Evolutionary conservation across 106 monocot species (phyloP), one percentile per base, ranked within the genome.

Genomic region (Hemerocallis citrina): DNA sequence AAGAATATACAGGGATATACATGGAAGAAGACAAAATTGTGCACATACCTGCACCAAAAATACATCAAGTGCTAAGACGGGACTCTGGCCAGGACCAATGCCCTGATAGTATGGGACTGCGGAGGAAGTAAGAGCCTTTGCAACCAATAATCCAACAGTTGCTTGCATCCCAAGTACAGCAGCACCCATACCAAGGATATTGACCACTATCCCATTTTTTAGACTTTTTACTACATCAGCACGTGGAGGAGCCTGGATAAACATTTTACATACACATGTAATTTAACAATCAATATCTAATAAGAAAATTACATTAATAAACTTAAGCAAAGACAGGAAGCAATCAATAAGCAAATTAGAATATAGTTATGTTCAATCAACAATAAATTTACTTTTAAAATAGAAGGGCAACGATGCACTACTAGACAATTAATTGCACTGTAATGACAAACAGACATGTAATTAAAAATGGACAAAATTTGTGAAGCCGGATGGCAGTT

Each of bases 141-240:
- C 86, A 66, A 95, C 95, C 57, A 95, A 62, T 36, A 82, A 62
- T 28, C 95, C 95, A 61, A 95, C 90, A 30, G 89, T 95, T 41
- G 95, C 95, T 81, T 95, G 95, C 95, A 95, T 81, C 2, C 95
- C 95, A 67, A 95, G 78, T 61, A 95, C 58, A 52, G 95, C 74
- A 70, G 86, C 80, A 69, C 86, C 95, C 95, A 95, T 90, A 34
- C 95, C 95, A 19, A 95, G 55, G 68, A 95, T 42, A 67, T 95
- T 95, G 28, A 90, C 17, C 38, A 74, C 61, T 55, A 84, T 84
- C 29, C 89, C 89, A 75, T 95, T 95, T 67, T 76, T 81, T 52
- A 95, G 62, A 54, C 86, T 86, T 78, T 90, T 95, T 15, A 95
- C 82, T 32, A 95, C 95, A 68, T 89, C 86, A 51, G 83, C 86